phyloP scores from a whole-genome alignment of 2,329 filamentous ascomycete genomes.

The Graphium sp. region DNA sequence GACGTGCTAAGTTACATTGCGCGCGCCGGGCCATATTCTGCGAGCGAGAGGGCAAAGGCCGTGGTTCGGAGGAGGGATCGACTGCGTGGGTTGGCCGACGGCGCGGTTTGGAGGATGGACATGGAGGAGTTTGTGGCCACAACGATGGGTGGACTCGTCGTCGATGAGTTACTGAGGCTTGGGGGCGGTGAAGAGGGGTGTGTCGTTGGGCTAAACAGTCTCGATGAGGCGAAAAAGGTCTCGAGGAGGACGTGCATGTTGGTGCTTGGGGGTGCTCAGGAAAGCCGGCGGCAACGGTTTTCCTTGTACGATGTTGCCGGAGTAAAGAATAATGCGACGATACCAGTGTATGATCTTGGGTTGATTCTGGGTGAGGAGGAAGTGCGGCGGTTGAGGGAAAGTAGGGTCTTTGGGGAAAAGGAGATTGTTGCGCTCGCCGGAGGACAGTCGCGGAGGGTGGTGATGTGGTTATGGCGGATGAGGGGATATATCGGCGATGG shows the following conservation, averaged over 20 bases:
- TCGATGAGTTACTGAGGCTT: neutral
- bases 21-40: neutral
- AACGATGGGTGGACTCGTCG: neutral
- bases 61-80: neutral
- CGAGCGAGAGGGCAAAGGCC: neutral
- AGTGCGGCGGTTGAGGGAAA: conserved; percentile 12
- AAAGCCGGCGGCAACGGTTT: conserved; percentile 1
- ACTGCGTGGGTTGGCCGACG: neutral
- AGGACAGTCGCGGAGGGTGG: conserved; percentile 15
- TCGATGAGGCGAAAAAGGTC: neutral
- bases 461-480: conserved; percentile 27
- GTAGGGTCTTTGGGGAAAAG: conserved; percentile 7
- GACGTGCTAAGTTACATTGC: neutral
- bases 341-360: conserved; percentile 27
- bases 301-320: conserved; percentile 13
- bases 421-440: conserved; percentile 15
- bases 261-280: neutral
- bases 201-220: neutral
- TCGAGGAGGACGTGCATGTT: neutral
- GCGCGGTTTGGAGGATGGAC: conserved; percentile 1
- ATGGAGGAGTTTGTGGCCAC: neutral
- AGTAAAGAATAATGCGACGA: conserved; percentile 8
- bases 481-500: conserved; percentile 21
- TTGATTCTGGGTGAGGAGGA: conserved; percentile 22
- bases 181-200: neutral